Evolutionary conservation across 768 basidiomycete species (phyloP).

Genomic region (Russula vinacea): DNA sequence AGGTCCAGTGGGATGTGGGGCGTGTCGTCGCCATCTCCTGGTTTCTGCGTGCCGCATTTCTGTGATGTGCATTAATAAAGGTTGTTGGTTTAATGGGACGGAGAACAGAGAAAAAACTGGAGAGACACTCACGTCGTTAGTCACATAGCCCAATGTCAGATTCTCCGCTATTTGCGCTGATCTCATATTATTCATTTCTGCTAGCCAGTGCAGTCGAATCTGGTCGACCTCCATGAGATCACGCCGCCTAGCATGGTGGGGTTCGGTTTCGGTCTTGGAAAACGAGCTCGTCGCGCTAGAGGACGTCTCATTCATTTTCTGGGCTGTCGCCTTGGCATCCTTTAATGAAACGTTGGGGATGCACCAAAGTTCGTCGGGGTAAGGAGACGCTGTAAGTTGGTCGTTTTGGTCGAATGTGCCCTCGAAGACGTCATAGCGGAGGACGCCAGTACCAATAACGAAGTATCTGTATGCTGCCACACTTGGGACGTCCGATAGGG

Average conservation of each 20-base stretch:
- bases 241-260: conserved; percentile 15
- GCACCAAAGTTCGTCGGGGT: conserved; percentile 60
- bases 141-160: conserved; percentile 73
- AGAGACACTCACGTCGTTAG: conserved; percentile 38
- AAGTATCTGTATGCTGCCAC: conserved; percentile 40
- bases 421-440: conserved; percentile 63
- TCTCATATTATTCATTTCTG: conserved; percentile 50
- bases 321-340: conserved; percentile 44
- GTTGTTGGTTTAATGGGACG: not conserved
- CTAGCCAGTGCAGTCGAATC: conserved; percentile 55
- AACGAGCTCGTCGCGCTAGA: not conserved
- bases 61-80: not conserved
- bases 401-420: conserved; percentile 80
- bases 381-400: conserved; percentile 72
- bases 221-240: conserved; percentile 41
- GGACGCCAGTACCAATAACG: conserved; percentile 59
- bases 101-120: too few species aligned
- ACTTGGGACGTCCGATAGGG: conserved; percentile 55
- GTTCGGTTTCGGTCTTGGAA: not conserved
- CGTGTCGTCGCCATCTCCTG: not conserved
- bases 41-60: not conserved
- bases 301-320: conserved; percentile 16
- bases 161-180: conserved; percentile 43
- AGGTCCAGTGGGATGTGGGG: not conserved
- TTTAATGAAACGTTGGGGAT: conserved; percentile 52